Evolutionary conservation across 2,329 filamentous ascomycete genomes (phyloP).

Genomic region (Trichoderma sp.): DNA sequence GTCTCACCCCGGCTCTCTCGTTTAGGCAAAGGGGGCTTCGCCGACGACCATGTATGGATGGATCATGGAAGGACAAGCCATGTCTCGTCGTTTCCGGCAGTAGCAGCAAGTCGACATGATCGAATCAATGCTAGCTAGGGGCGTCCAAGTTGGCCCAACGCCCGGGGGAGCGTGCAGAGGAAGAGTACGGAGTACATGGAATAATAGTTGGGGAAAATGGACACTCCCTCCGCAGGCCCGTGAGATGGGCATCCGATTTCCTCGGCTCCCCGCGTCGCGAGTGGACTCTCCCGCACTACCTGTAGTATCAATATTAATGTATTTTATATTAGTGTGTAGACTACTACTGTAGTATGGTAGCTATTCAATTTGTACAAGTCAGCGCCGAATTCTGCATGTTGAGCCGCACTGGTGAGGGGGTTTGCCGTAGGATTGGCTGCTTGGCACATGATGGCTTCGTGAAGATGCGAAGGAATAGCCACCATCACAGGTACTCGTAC

Average conservation of each 20-base stretch:
- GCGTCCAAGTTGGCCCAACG: not conserved
- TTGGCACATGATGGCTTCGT: not conserved
- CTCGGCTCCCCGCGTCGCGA: not conserved
- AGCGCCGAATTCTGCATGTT: not conserved
- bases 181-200: not conserved
- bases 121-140: not conserved
- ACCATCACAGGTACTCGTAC: not conserved
- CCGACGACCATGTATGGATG: not conserved
- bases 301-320: not conserved
- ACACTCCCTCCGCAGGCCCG: not conserved
- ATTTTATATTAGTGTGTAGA: too few species aligned
- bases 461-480: not conserved
- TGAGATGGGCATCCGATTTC: not conserved
- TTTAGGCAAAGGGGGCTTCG: not conserved
- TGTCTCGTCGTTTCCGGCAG: not conserved
- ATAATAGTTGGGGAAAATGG: not conserved
- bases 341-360: not conserved
- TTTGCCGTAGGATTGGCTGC: not conserved
- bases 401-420: not conserved
- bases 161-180: not conserved
- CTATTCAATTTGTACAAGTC: not conserved
- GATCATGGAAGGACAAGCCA: not conserved
- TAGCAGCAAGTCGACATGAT: not conserved
- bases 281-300: not conserved
- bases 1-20: conserved; percentile 11